These are phyloP conservation scores for Elsinoe australis DNA, from an alignment of 2,329 filamentous ascomycete species.

Conservation along the genomic window DNA sequence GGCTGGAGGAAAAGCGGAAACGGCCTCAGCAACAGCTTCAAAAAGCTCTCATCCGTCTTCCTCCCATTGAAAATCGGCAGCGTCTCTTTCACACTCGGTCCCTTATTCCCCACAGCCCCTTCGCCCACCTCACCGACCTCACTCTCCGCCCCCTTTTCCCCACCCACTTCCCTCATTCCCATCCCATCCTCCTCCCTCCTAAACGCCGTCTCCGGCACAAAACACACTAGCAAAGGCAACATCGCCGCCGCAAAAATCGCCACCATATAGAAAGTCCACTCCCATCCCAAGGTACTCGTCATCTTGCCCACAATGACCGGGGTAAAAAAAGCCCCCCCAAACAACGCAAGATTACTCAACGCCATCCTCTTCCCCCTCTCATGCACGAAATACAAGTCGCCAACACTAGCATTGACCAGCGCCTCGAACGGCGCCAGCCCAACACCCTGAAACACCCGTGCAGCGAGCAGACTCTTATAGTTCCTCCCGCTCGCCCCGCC, in stretches of 20 bases:
- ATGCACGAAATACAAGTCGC: conserved; percentile 86
- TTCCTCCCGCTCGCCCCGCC: conserved; percentile 59
- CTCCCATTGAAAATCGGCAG: conserved; percentile 60
- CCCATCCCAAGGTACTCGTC: conserved; percentile 66
- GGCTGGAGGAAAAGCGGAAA: conserved; percentile 79
- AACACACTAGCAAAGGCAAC: conserved; percentile 64
- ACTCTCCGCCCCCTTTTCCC: conserved; percentile 12
- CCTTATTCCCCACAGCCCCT: conserved; percentile 38
- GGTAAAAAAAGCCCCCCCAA: conserved; percentile 66
- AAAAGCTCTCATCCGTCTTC: conserved; percentile 69
- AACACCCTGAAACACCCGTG: conserved; percentile 77
- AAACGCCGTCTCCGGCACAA: conserved; percentile 80
- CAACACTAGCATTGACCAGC: conserved; percentile 78
- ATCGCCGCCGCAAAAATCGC: conserved; percentile 70
- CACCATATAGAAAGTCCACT: conserved; percentile 82
- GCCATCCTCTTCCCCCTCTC: conserved; percentile 80
- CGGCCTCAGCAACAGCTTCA: conserved; percentile 59
- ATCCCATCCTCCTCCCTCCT: conserved; percentile 50
- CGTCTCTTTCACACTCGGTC: conserved; percentile 9
- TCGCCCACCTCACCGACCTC: conserved; percentile 10
- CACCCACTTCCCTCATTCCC: not conserved
- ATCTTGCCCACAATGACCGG: conserved; percentile 89
- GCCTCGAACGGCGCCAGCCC: conserved; percentile 84
- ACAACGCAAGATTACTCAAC: conserved; percentile 61
- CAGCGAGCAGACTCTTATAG: conserved; percentile 66